These are phyloP conservation scores for Aspergillus udagawae DNA, from an alignment of 2,329 filamentous ascomycete genomes.

Conservation along the genomic window DNA sequence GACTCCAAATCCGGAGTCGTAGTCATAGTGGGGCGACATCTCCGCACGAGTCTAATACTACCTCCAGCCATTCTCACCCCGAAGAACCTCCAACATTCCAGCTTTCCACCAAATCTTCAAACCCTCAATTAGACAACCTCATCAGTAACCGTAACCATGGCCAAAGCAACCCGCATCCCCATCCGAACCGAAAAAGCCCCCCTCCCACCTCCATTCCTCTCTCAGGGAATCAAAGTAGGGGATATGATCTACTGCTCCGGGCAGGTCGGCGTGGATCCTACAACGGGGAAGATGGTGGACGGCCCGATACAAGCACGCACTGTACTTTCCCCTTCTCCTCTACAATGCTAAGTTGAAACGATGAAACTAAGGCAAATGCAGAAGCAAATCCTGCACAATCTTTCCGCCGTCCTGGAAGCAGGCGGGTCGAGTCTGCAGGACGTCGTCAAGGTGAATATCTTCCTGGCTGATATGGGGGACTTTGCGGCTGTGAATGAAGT, in stretches of 20 bases:
- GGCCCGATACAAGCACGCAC: conserved; percentile 53
- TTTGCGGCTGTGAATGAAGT: conserved; percentile 74
- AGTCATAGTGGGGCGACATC: not conserved
- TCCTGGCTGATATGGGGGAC: conserved; percentile 60
- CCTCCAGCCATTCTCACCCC: not conserved
- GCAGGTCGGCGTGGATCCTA: conserved; percentile 54
- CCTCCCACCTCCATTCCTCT: conserved; percentile 49
- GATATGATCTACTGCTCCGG: conserved; percentile 66
- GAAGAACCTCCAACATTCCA: not conserved
- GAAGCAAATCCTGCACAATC: conserved; percentile 51
- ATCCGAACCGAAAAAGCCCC: conserved; percentile 46
- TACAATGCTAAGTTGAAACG: not conserved
- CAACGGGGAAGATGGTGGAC: conserved; percentile 50
- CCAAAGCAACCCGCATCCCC: conserved; percentile 13
- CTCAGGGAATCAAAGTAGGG: conserved; percentile 56
- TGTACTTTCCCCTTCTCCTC: conserved; percentile 29
- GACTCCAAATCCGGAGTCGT: not conserved
- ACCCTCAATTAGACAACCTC: not conserved
- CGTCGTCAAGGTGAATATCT: conserved; percentile 63
- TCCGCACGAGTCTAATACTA: not conserved
- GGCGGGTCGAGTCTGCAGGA: conserved; percentile 56
- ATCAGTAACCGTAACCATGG: conserved; percentile 2
- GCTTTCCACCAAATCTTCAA: too few relatives aligned
- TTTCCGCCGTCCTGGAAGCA: conserved; percentile 56
- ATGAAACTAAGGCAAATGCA: conserved; percentile 10